Evolutionary conservation across 768 basidiomycete genomes (phyloP), one percentile per base, ranked within the genome.

Genomic region (Suillus americanus): DNA sequence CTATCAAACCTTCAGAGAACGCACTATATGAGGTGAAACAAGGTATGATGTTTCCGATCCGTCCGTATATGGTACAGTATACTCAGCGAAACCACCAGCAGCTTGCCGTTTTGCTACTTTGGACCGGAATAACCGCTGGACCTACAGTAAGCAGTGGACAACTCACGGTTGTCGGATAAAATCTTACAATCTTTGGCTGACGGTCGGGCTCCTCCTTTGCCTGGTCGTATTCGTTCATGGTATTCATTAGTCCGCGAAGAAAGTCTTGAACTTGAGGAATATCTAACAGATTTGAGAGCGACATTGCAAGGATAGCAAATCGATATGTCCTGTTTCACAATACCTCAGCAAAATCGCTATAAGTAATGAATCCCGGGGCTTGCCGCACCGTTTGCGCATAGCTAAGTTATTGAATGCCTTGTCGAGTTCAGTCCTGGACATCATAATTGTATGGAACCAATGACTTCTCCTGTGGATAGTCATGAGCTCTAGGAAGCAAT

Each of bases 391-490:
- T 77, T 87, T 91, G 81, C 86, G 89, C 88, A 94, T 94, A 23
- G 84, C 85, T 8, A 75, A 74, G 72, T 91, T 92, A 69, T 81
- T 87, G 74, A 95, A 95, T 62, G 85, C 85, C 59, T 81, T 85
- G 64, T 92, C 89, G 4, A 95, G 85, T 62, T 94, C 94, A 20
- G 79, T 70, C 56, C 85, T 85, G 62, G 89, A 87, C 70, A 95
- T 85, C 71, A 91, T 83, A 68, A 95, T 88, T 14, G 94, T 95
- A 73, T 94, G 91, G 71, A 92, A 92, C 93, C 93, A 94, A 72
- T 93, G 89, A 67, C 87, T 88, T 62, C 87, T 88, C 61, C 93
- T 94, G 72, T 33, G 35, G 38, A 10, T 3, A 46, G 45, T 23
- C 40, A 37, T 67, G 53, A 68, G 60, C 14, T 62, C 54, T 9